Evolutionary conservation across 2,329 filamentous ascomycete species (phyloP), one percentile per base, ranked within the genome.

Genomic region (Verticillium zaregamsianum): DNA sequence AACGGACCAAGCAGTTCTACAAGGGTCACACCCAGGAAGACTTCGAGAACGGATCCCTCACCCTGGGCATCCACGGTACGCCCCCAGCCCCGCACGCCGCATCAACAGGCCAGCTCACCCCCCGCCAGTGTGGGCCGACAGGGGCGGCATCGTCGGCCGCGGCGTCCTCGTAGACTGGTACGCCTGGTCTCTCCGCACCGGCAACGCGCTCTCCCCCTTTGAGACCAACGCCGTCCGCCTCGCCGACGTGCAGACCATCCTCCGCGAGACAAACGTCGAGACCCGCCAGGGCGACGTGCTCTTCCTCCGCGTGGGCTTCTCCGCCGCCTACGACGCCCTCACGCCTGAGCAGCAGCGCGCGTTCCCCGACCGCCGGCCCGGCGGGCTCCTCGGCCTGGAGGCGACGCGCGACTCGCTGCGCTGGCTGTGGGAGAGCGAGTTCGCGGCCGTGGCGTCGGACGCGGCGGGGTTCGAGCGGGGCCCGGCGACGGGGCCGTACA

Each of bases 91-190:
- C 15, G 4, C 14, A 1, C 31, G 49, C 28, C 14, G 20, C 3
- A 28, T 28, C 28, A 28, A 5, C 28, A 28, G 4, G 28, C 15
- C n/a, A 17, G 17, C 14, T 31, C 6, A 3, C 25, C 40, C 17
- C 49, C 28, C 28, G 28, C 14, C 63, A 64, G 63, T 60, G 3
- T 62, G 62, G 60, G 63, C 60, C 5, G 59, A 63, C 31, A 64
- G 57, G 2, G 37, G 37, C 37, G 79, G 80, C 32, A 76, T 85
- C 6, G 78, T 79, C 2, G 82, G 81, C 3, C 77, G 82, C 0
- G 82, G 81, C 20, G 74, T 85, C 1, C 71, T 85, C 0, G 70
- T 85, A 0, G 85, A 87, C 68, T 86, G 80, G 60, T 78, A 76
- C 8, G 64, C 73, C 28, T 86, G 81, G 64, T n/a, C 72, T 74